Evolutionary conservation across 192 early-diverging fungal genomes (phyloP), one percentile per base, ranked within the genome.

Genomic region (Spinellus fusiger): DNA sequence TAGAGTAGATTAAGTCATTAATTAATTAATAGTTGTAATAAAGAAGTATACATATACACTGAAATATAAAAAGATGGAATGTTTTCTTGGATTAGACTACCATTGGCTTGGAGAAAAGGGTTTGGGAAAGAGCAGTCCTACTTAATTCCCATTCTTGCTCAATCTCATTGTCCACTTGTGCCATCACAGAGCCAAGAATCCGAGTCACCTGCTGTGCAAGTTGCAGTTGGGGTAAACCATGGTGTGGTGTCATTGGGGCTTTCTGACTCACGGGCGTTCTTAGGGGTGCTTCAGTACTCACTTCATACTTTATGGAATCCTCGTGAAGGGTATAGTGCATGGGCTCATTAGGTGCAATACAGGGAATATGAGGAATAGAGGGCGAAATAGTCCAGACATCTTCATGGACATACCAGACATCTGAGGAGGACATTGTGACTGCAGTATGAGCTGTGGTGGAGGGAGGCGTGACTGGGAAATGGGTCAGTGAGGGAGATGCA

Each of bases 121-220:
- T 44, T 18, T 2, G 18, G 40, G 40, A 5, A 4, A 61, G 12
- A 22, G 29, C 22, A 26, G 18, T 23, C 27, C 59, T 37, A 35
- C 59, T 61, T 47, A 25, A 25, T 15, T 61, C 59, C 59, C 59
- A 60, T 2, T 60, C 59, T 50, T 23, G 1, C n/a, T 60, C 59
- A 6, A 60, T 50, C 29, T 60, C 59, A 23, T 32, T 32, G 28
- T 60, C 59, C 5, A 60, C 59, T 26, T 35, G 16, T 32, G 47
- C 59, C 12, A 60, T 32, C 8, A 33, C 47, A 2, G 29, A 35
- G 2, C 59, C 59, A 23, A 60, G 47, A 23, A 60, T 22, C 4
- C 10, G 23, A 12, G 2, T 26, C 2, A 60, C 59, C 46, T 60
- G 46, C n/a, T 20, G 10, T 8, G 59, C 59, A 7, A 60, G 22